Base-by-base conservation (phyloP, 2,329 filamentous ascomycete genomes). In the Colletotrichum melonis region DNA sequence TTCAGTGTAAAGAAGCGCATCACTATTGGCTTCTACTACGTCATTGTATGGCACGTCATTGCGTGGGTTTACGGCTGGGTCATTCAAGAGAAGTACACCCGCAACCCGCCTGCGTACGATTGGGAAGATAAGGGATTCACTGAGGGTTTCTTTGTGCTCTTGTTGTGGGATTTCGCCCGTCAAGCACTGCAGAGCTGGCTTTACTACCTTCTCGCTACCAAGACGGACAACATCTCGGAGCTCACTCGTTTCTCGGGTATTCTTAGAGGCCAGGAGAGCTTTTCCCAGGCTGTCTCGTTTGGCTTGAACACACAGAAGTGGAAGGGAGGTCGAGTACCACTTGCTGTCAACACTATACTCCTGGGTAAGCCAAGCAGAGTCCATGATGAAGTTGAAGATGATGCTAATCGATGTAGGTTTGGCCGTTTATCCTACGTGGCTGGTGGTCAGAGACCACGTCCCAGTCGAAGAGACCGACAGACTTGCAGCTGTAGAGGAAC, bases 111-210 rank as follows among this genome's bases (percentile, higher is more conserved):
- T 0, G 78, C 78, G 0, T 78, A 82, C 49, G 85, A 87, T 66
- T 86, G 84, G 82, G 76, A 79, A 1, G 81, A 81, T 38, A 78
- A 81, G 26, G 86, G 86, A 0, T 88, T 87, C 22, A 79, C 81
- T 0, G 82, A 87, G 69, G 86, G 85, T 0, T 84, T 87, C 70
- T 88, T 87, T 63, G 86, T 87, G 3, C 74, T 87, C 1, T 78
- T 87, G 0, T 80, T 88, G 0, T 88, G 86, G 87, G 81, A 83
- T 8, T 89, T 89, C 74, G 81, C 87, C 2, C 81, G 86, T 2
- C 88, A 90, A 76, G 81, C 86, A 0, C 77, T 89, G 24, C 88
- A 90, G 77, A 90, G 89, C 67, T 89, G 86, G 86, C 80, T 90
- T 1, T 90, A 90, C 74, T 90, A 89, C 75, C 80, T 90, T 22